Base-by-base conservation (phyloP, 1,284 basidiomycete species). In the Apiotrichum akiyoshidainum region DNA sequence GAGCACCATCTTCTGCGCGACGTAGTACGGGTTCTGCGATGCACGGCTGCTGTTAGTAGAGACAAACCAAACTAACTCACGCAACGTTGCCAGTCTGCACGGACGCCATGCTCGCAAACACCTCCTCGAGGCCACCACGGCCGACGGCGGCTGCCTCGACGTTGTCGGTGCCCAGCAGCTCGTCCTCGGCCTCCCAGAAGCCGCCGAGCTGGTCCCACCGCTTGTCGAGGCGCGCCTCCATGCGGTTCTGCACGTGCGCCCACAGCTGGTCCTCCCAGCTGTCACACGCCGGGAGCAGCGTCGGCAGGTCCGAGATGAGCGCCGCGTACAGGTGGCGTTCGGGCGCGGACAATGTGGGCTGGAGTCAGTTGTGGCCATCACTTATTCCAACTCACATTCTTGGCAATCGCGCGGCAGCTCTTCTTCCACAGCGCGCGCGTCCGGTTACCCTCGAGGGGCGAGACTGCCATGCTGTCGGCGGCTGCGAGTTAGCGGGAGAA, bases 231-330 rank as follows among this genome's bases (percentile, higher is more conserved):
- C 74, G 60, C 17, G 64, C 86, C 74, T 98, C 93, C 65, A 92
- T 88, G 35, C 92, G 81, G 47, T 92, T 82, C 68, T 87, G 88
- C 58, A 95, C 82, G 65, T 92, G 87, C 1, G 90, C 91, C 96
- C 95, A 99, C 0, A 98, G 81, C 65, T 92, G 86, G 71, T 99
- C 95, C 72, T 94, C 89, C 93, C 94, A 99, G 31, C 87, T 88
- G 39, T 86, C 80, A 70, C 92, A 94, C 5, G 89, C 87, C 0
- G 86, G 83, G 3, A 83, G 70, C 12, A 98, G 86, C 9, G 92
- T 82, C 8, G 81, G 81, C 0, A 90, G 84, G 6, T 95, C 92
- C 5, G 93, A 93, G 0, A 87, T 87, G 9, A 99, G 83, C 0
- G 92, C 86, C 0, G 93, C 94, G 67, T 94, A 95, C 0, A 98